Conservation (phyloP, 2,329 filamentous ascomycete genomes). For the Fusarium sp. region DNA sequence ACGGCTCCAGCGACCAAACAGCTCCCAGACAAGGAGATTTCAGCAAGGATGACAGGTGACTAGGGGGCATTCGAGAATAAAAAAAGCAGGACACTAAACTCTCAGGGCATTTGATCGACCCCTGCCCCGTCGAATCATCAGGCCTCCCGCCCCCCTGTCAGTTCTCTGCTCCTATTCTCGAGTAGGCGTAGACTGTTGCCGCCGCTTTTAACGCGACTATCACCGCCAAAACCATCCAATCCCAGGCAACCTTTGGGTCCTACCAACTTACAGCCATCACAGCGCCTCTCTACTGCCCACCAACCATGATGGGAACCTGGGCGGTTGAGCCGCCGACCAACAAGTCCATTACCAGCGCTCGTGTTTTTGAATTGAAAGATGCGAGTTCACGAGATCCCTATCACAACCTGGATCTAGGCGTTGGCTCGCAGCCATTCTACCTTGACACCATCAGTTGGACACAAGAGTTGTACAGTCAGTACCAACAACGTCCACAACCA, state of each 20-base stretch:
- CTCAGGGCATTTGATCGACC: slow-evolving; percentile 20
- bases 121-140: slow-evolving; percentile 38
- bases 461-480: slow-evolving; percentile 13
- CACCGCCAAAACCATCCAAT: slow-evolving; percentile 44
- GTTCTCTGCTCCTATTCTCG: slow-evolving; percentile 25
- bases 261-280: slow-evolving; percentile 46
- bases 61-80: slow-evolving; percentile 47
- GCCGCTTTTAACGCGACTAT: slow-evolving; percentile 49
- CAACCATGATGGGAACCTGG: slow-evolving; percentile 25
- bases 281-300: slow-evolving; percentile 39
- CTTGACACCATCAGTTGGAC: slow-evolving; percentile 25
- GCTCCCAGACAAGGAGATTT: slow-evolving; percentile 39
- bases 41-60: slow-evolving; percentile 40
- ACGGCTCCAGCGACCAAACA: slow-evolving; percentile 46
- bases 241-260: slow-evolving; percentile 35
- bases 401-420: slow-evolving; percentile 31
- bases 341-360: slow-evolving; percentile 22
- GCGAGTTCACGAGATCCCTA: slow-evolving; percentile 24
- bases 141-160: slow-evolving; percentile 36
- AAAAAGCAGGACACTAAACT: slow-evolving; percentile 45
- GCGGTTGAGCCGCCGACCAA: slow-evolving; percentile 41
- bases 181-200: slow-evolving; percentile 43
- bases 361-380: slow-evolving; percentile 11
- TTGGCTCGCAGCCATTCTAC: slow-evolving; percentile 36
- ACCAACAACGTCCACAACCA: slow-evolving; percentile 21